A percentile compares a stretch with the other conserved stretches of the same genome.
These are phyloP conservation scores for Chlorella sp. DNA, from an alignment of 139 green algal genomes.

Conservation along the genomic window DNA sequence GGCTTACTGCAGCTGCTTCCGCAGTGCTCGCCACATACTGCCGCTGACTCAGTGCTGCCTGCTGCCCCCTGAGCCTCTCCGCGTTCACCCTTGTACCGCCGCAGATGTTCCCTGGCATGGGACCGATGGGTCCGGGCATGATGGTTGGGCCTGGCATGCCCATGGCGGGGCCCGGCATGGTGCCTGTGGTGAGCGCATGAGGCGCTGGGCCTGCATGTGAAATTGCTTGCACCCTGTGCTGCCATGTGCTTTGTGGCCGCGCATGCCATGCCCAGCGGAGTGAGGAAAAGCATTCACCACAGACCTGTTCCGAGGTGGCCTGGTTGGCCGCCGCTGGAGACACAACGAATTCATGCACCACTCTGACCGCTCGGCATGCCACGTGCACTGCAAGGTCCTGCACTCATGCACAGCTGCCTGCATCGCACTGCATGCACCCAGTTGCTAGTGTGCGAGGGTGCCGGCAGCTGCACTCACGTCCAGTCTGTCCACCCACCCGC, in stretches of 20 bases:
- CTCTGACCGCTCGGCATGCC: neutral
- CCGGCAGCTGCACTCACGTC: no score
- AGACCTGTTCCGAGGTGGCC: neutral
- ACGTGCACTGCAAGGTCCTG: neutral
- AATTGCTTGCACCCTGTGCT: no score
- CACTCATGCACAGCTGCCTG: neutral
- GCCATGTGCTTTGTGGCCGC: no score
- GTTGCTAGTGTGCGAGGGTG: no score
- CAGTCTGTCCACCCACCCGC: no score
- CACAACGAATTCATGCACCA: neutral
- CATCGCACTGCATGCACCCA: neutral
- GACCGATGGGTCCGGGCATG: neutral
- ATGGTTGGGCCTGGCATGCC: no score
- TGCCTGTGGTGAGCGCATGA: no score
- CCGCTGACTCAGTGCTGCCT: neutral
- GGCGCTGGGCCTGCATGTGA: no score
- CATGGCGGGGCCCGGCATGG: no score
- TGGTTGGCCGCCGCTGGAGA: no score
- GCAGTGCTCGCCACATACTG: neutral
- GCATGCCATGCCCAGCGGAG: neutral
- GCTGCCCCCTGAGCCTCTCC: neutral
- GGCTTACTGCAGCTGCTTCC: neutral
- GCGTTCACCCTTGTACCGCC: neutral
- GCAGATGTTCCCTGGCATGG: neutral
- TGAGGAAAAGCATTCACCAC: neutral